Base-by-base conservation (phyloP, 371 early-diverging fungal genomes). In the Mortierella sp. region DNA sequence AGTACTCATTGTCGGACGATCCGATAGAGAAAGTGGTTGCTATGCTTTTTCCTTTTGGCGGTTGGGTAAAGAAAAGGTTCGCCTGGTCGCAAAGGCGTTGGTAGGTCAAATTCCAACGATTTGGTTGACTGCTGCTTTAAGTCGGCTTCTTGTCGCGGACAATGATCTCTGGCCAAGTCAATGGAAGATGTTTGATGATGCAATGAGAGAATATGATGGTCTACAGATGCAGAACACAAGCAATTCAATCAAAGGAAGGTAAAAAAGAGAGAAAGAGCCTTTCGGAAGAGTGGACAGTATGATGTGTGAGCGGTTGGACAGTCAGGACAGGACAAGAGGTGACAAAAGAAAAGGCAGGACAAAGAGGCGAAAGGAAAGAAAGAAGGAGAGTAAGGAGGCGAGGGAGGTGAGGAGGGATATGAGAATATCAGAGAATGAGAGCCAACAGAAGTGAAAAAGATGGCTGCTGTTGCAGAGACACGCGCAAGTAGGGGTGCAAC, bases 221-320 rank as follows among this genome's bases (percentile, higher is more conserved):
- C 26, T 29, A 26, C 51, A 19, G 53, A 37, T 37, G 37, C 37
- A 37, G n/a, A 37, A 37, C 9, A 9, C 37, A 37, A 37, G 37
- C 37, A 37, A 37, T 37, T 37, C 37, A 37, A 9, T 37, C 37
- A 37, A 3, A 37, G 9, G 37, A 37, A 5, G 37, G 11, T 11
- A 55, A 61, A 47, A 45, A 60, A 51, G 18, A 16, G 43, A 18
- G 4, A 59, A 57, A 58, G 30, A 19, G 57, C n/a, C 23, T 62
- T 46, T 15, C 21, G 15, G 19, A 28, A 29, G 37, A 43, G 57
- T 19, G 18, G 11, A 16, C 26, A 12, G 19, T 25, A 30, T 4
- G 16, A 29, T 11, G 58, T 6, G 50, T 26, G 46, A 48, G 25
- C 2, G 19, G 7, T 58, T 18, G 59, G 29, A 15, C 11, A 48